These are phyloP conservation scores for Arctium lappa DNA, from an alignment of 129 eudicot genomes.

Conservation along the genomic window DNA sequence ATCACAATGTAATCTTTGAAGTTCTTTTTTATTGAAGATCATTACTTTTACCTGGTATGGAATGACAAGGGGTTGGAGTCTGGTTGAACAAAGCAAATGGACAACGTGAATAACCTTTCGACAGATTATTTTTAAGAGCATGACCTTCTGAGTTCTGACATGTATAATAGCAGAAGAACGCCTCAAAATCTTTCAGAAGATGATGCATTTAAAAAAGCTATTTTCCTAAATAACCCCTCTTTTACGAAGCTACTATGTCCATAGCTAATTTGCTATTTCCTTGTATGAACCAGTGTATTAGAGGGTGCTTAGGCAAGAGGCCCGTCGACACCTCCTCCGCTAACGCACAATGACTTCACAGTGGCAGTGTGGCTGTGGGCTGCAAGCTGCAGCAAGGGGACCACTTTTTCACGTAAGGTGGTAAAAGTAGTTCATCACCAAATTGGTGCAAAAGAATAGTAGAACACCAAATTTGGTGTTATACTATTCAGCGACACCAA, in stretches of 20 bases:
- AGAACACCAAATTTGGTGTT: too few species aligned
- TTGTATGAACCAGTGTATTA: neutral
- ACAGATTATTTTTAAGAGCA: too few species aligned
- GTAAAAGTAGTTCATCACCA: too few species aligned
- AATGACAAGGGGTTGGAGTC: neutral
- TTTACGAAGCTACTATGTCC: neutral
- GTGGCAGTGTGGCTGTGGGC: neutral
- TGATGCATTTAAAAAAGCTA: too few species aligned
- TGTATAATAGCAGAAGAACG: too few species aligned
- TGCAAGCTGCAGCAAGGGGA: neutral
- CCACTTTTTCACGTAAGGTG: neutral
- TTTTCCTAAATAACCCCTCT: neutral
- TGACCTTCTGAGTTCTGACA: too few species aligned
- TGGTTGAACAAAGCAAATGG: neutral
- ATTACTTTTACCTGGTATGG: neutral
- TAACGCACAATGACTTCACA: neutral
- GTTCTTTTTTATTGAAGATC: neutral
- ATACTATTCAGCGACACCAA: too few species aligned
- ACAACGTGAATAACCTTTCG: neutral
- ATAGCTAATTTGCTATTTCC: neutral
- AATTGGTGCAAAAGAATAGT: too few species aligned
- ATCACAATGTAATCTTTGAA: neutral
- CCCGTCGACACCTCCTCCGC: neutral
- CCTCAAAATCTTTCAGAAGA: too few species aligned
- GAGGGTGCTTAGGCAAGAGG: neutral